Evolutionary conservation across 345 rosid genomes (phyloP), one percentile per base, ranked within the genome.

Genomic region (Durio zibethinus): DNA sequence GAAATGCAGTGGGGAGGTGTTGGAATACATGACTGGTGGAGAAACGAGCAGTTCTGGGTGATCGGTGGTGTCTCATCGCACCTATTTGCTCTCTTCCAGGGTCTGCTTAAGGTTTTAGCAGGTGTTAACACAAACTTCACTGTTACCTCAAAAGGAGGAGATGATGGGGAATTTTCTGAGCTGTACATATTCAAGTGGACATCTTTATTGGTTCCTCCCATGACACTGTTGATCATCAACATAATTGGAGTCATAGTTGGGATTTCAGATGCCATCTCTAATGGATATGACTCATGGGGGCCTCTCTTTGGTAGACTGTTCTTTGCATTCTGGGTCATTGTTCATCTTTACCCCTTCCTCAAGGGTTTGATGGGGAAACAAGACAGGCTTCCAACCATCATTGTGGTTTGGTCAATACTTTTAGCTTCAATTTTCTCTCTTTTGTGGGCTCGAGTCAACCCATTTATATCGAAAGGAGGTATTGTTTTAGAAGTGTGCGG

Each of bases 1-100:
- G 94, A 90, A 77, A 88, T 90, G 94, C 92, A 84, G 77, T 90
- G 94, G 94, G 94, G 94, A 71, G 88, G 89, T 3, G 94, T 90
- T 23, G 94, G 90, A 42, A 89, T 90, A 75, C 84, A 90, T 52
- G 90, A 90, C 82, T 90, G 92, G 92, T 90, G 94, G 94, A 87
- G 92, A 78, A 88, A 90, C 6, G 89, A 88, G 85, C 94, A 90
- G 84, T 90, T 90, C 56, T 90, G 94, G 94, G 92, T 90, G 65
- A 90, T 90, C 72, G 90, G 94, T 4, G 94, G 92, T 38, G 88
- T 76, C 36, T 90, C 94, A 14, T 81, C 91, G 0, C 94, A 90
- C 61, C 80, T 90, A 2, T 90, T 89, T 76, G 94, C 94, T 31
- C 89, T 90, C 47, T 79, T 90, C 77, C 94, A 90, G 76, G 94